Base-by-base conservation (phyloP, 306 rosid genomes). In the Sicyos baderoa region DNA sequence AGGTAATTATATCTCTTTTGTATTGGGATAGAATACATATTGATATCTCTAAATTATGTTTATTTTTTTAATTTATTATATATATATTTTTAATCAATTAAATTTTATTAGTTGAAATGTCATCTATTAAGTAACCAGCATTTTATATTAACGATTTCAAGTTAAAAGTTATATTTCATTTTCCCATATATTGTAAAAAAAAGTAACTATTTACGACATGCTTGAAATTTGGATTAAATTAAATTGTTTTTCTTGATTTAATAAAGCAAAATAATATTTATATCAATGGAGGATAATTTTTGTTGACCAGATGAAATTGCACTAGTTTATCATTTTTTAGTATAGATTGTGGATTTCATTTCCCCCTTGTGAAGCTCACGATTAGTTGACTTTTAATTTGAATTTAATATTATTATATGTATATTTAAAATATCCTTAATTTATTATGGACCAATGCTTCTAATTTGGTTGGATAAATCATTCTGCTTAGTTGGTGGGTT, bases 351-450 rank as follows among this genome's bases (percentile, higher is more conserved):
- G 4, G 27, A 9, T 54, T 54, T 54, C 45, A 59, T 29, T 27
- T n/a, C n/a, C 21, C 66, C 21, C 66, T 60, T 32, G 45, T 62
- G 25, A 50, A 40, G 25, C 50, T 40, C 25, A 62, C 69, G 32
- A 62, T 9, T 10, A 42, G 69, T 62, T 40, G 69, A 62, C 29
- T 18, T 62, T 12, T 9, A 17, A 9, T 40, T 62, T 61, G 9
- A 6, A 29, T 27, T 7, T 27, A n/a, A n/a, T n/a, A 15, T 60
- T 14, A 15, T 32, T 32, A 4, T 4, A 32, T 32, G 29, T 25
- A 25, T 25, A 25, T 32, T 32, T 32, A 32, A 2, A 32, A 32
- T 32, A 32, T 16, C 0, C 15, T 29, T 1, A 32, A 29, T 60
- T 60, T 25, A 25, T 25, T 25, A 9, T 32, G 48, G 1, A 3